A percentile compares a stretch with the other conserved stretches of the same genome.
These are phyloP conservation scores for Capsella bursapastoris DNA, from an alignment of 345 rosid species.

Conservation along the genomic window DNA sequence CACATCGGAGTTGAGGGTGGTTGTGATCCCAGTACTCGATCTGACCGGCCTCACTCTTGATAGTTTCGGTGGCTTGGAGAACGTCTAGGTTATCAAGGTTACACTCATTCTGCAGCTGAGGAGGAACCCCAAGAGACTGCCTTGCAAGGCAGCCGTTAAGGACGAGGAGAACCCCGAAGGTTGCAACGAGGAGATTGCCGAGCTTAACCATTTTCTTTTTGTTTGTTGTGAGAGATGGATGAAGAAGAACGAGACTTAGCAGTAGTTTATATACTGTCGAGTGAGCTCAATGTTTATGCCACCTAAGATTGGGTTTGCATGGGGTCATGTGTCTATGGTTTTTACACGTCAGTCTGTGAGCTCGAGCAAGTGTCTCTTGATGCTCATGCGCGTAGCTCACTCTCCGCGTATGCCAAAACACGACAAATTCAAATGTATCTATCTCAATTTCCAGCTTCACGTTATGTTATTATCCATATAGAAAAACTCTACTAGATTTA, in stretches of 20 bases:
- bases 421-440: conserved; percentile 29
- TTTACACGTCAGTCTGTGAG: conserved; percentile 40
- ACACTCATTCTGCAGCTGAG: conserved; percentile 50
- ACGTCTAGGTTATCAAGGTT: conserved; percentile 56
- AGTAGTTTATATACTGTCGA: conserved; percentile 32
- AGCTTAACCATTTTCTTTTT: conserved; percentile 28
- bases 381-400: conserved; percentile 15
- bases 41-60: conserved; percentile 57
- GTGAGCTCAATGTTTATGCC: conserved; percentile 28
- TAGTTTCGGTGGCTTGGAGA: conserved; percentile 48
- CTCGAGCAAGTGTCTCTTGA: conserved; percentile 35
- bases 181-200: conserved; percentile 33
- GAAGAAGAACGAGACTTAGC: conserved; percentile 7
- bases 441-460: conserved; percentile 8
- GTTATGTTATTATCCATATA: neutral
- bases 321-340: conserved; percentile 19
- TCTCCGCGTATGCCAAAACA: conserved; percentile 20
- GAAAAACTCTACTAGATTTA: no score
- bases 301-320: conserved; percentile 39
- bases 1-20: conserved; percentile 60
- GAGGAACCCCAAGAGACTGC: conserved; percentile 45
- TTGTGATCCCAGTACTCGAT: conserved; percentile 59
- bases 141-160: conserved; percentile 38
- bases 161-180: conserved; percentile 30
- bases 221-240: conserved; percentile 24